These are phyloP conservation scores for Pholiota microspora DNA, from an alignment of 768 basidiomycete species.

Conservation along the genomic window DNA sequence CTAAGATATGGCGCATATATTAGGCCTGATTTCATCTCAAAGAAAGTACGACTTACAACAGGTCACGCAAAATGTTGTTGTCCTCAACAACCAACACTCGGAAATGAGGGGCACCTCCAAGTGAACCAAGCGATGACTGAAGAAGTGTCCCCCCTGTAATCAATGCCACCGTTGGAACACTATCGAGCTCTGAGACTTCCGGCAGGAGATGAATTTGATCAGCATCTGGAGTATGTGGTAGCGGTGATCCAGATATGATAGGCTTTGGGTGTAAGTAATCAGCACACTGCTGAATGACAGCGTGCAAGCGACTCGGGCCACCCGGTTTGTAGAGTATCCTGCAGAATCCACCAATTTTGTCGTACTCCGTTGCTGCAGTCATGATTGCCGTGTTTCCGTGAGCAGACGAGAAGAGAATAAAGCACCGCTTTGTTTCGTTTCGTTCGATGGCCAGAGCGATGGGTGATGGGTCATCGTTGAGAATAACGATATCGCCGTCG, in stretches of 20 bases:
- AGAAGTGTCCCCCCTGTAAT: constrained; percentile 67
- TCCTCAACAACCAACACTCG: constrained; percentile 89
- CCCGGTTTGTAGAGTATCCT: constrained; percentile 89
- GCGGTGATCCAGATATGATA: constrained; percentile 49
- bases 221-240: constrained; percentile 27
- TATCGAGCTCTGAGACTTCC: constrained; percentile 24
- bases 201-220: neutral
- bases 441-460: constrained; percentile 56
- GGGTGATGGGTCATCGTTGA: constrained; percentile 73
- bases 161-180: constrained; percentile 47
- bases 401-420: constrained; percentile 72
- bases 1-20: constrained; percentile 19
- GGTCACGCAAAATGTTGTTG: constrained; percentile 78
- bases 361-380: constrained; percentile 66
- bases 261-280: constrained; percentile 39
- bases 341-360: constrained; percentile 82
- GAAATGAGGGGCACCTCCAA: constrained; percentile 44
- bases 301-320: constrained; percentile 73
- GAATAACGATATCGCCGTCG: constrained; percentile 69
- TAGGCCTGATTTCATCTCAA: neutral
- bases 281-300: constrained; percentile 61
- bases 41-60: constrained; percentile 56
- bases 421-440: constrained; percentile 59
- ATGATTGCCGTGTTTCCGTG: constrained; percentile 66
- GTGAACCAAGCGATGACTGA: constrained; percentile 58